Evolutionary conservation across 805 yeast species (phyloP), one percentile per base, ranked within the genome.

Genomic region (Kodamaea kakaduensis): DNA sequence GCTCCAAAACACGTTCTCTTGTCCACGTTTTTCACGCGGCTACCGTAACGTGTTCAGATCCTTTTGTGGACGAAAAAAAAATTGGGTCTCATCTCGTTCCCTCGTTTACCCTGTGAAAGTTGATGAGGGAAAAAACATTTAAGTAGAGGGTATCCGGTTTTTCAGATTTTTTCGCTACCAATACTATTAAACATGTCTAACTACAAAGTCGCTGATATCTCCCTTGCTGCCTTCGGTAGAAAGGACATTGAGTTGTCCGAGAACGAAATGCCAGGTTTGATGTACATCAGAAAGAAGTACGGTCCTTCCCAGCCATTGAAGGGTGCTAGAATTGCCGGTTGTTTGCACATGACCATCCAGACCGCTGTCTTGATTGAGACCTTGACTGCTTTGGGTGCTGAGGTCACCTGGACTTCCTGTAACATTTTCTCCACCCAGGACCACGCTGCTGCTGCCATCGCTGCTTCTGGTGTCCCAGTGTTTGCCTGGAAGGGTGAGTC

Each of bases 401-500:
- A 90, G 77, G 97, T 90, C 46, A 93, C 98, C 60, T 90, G 98
- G 98, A 79, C 96, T 47, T 87, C 96, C 32, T 90, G 98, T 80
- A 90, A 90, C 95, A 90, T 90, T 59, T 90, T 86, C 83, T 89
- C 97, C 55, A 90, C 98, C 51, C 98, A 90, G 77, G 98, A 90
- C 73, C 97, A 90, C 68, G 97, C 97, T 54, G 97, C 98, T 58
- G 97, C 98, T 60, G 97, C 97, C 57, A 93, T 90, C 67, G 98
- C 98, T 56, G 98, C 97, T 53, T 69, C 96, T 52, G 98, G 98
- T 74, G 94, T 90, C 43, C 97, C 98, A 62, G 98, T 90, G 51
- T 90, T 87, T 56, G 98, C 98, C 59, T 90, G 98, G 98, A 90
- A 90, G 80, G 97, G 98, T 67, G 97, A 90, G 81, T 87, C 97